Evolutionary conservation across 2,329 filamentous ascomycete genomes (phyloP).

Genomic region (Hirsutella rhossiliensis): DNA sequence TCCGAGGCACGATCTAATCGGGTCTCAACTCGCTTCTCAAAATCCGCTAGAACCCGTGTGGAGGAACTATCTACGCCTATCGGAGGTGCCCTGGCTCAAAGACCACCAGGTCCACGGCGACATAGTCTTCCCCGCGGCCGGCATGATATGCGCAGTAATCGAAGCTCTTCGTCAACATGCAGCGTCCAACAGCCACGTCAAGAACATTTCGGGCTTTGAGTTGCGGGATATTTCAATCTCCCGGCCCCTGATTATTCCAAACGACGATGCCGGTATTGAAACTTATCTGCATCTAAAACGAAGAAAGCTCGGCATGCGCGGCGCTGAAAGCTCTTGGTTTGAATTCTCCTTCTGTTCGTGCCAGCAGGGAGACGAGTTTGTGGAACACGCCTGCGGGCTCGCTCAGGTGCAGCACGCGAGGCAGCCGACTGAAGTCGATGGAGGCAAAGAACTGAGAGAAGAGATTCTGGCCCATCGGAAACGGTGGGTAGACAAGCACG

Average conservation of each 20-base stretch:
- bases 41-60: conserved; percentile 1
- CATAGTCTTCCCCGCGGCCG: conserved; percentile 1
- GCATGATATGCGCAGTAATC: background rate
- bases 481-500: background rate
- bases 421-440: background rate
- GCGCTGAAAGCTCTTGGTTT: background rate
- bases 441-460: background rate
- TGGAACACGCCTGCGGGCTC: background rate
- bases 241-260: background rate
- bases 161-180: background rate
- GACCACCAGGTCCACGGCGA: conserved; percentile 1
- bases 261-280: background rate
- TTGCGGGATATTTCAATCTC: background rate
- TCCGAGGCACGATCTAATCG: conserved; percentile 1
- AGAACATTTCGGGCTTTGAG: background rate
- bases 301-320: background rate
- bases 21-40: background rate
- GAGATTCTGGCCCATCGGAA: background rate
- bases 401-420: background rate
- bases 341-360: conserved; percentile 1
- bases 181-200: background rate
- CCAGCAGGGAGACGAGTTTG: background rate
- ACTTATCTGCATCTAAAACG: background rate
- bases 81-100: conserved; percentile 1
- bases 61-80: background rate